Base-by-base conservation (phyloP, 2,329 filamentous ascomycete species). In the Niveomyces coronatus region DNA sequence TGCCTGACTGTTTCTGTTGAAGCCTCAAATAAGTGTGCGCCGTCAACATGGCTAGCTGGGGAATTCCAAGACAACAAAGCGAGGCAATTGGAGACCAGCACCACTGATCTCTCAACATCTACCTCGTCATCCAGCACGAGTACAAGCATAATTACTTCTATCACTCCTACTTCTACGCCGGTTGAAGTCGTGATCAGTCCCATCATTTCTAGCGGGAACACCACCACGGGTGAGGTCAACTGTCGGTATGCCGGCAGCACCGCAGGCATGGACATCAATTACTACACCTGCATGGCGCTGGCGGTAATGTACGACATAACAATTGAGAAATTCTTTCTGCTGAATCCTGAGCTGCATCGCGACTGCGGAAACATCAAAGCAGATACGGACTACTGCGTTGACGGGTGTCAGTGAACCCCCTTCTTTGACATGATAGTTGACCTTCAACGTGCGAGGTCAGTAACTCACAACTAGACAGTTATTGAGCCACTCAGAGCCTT, bases 331-430 rank as follows among this genome's bases (percentile, higher is more conserved):
- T 52, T 55, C 35, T 51, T 55, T 31, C 17, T 15, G 20, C 35
- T 55, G 18, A 56, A 57, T 39, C 52, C 53, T 11, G 20, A 35
- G 3, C 11, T 58, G 9, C 33, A 52, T 10, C 31, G 11, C 24
- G 47, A 51, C 34, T 58, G 55, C 40, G 29, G 31, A 10, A 53
- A 47, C 32, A 48, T 58, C 31, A 27, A 50, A 35, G 47, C 52
- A 2, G 35, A 48, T 14, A 53, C 48, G 1, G 35, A 44, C 10
- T 58, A 57, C 35, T 56, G 53, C 38, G 47, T 57, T 9, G 37
- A 39, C 17, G 53, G 54, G 33, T 56, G 54, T 58, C 44, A 50
- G 51, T 45, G 31, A 3, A 11, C n/a, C 8, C 7, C 16, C 19
- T 24, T 17, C 14, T 11, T 18, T 29, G n/a, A n/a, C n/a, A n/a